These are phyloP conservation scores for Saccharomyces hybrid DNA, from an alignment of 1,139 yeast species.

Conservation along the genomic window DNA sequence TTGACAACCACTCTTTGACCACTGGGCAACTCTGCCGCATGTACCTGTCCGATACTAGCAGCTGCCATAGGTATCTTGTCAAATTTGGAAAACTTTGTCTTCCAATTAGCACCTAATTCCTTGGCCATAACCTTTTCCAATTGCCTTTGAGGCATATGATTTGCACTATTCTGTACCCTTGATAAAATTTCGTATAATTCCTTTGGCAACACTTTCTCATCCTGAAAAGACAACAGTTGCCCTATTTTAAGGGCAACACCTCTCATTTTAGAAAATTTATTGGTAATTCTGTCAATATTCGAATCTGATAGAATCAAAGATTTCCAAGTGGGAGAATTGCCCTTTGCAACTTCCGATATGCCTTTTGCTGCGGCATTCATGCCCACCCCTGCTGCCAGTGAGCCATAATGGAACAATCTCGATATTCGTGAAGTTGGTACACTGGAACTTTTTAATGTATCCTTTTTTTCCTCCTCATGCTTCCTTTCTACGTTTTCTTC, in stretches of 20 bases:
- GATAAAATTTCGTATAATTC: conserved; percentile 76
- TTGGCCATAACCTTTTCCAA: conserved; percentile 63
- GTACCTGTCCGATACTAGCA: conserved; percentile 96
- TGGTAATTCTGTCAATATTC: conserved; percentile 82
- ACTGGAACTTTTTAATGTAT: conserved; percentile 46
- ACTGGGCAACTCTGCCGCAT: conserved; percentile 58
- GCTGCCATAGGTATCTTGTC: conserved; percentile 93
- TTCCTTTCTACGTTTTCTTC: not conserved
- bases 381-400: conserved; percentile 88
- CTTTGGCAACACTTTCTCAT: conserved; percentile 69
- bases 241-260: conserved; percentile 98
- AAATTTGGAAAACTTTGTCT: conserved; percentile 60
- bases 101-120: conserved; percentile 77
- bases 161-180: conserved; percentile 87
- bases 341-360: conserved; percentile 54
- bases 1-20: conserved; percentile 83
- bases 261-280: conserved; percentile 85
- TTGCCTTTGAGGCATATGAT: conserved; percentile 93
- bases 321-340: conserved; percentile 44
- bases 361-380: conserved; percentile 78
- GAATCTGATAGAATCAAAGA: conserved; percentile 67
- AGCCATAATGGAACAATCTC: conserved; percentile 85
- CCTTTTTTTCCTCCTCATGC: conserved; percentile 3
- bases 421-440: conserved; percentile 85
- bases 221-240: conserved; percentile 92